phyloP scores from a whole-genome alignment of 2,329 filamentous ascomycete genomes.

The Pseudofabraea citricarpa region DNA sequence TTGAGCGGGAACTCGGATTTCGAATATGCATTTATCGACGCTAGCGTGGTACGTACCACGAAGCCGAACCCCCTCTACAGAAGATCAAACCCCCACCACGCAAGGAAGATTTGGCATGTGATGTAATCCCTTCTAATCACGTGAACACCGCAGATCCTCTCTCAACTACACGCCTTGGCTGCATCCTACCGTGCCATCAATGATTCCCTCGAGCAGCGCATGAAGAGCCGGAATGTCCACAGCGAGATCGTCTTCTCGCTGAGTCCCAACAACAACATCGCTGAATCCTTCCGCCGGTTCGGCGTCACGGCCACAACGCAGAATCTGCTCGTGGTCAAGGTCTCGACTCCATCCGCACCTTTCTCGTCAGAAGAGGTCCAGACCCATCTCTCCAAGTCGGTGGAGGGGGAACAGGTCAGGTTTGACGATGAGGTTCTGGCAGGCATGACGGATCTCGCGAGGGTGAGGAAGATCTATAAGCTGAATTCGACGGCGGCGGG shows the following conservation, averaged over 20 bases:
- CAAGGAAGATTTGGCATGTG: no score
- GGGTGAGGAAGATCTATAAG: conserved; percentile 84
- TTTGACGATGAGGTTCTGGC: conserved; percentile 62
- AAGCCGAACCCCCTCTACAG: no score
- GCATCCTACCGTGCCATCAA: conserved; percentile 47
- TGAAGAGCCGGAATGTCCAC: conserved; percentile 48
- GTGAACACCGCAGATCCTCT: conserved; percentile 35
- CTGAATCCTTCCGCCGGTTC: conserved; percentile 85
- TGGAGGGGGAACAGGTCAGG: conserved; percentile 55
- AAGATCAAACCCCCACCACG: no score
- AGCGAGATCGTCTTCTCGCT: conserved; percentile 52
- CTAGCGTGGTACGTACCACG: conserved; percentile 56
- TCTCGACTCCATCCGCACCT: conserved; percentile 49
- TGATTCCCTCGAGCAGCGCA: conserved; percentile 33
- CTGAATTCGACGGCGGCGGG: conserved; percentile 46
- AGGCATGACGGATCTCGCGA: conserved; percentile 56
- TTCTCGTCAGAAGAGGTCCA: conserved; percentile 44
- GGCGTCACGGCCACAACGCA: conserved; percentile 70
- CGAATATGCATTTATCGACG: conserved; percentile 93
- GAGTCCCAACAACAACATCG: conserved; percentile 52
- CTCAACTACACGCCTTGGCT: conserved; percentile 40
- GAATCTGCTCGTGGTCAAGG: conserved; percentile 75
- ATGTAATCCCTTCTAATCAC: conserved; percentile 6
- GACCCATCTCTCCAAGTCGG: conserved; percentile 53
- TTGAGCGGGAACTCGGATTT: conserved; percentile 79